These are phyloP conservation scores for Aureobasidium sp. DNA, from an alignment of 2,329 filamentous ascomycete genomes.

Conservation along the genomic window DNA sequence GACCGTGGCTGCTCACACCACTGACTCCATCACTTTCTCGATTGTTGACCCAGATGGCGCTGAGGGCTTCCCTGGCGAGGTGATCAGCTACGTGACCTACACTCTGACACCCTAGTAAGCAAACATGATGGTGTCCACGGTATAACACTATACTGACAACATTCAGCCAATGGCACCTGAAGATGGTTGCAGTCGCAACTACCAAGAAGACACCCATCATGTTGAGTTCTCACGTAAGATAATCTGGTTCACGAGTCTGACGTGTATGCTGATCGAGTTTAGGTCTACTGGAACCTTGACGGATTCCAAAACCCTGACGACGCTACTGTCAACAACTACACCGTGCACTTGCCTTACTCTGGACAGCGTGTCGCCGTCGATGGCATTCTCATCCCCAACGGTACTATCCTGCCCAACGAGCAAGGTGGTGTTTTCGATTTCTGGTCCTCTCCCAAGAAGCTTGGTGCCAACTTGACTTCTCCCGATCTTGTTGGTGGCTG, in stretches of 20 bases:
- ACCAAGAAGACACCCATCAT: constrained; percentile 76
- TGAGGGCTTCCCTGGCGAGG: constrained; percentile 71
- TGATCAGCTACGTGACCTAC: constrained; percentile 67
- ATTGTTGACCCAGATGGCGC: constrained; percentile 64
- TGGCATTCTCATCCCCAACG: constrained; percentile 39
- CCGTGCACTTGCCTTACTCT: constrained; percentile 63
- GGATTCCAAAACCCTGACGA: constrained; percentile 68
- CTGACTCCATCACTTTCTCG: constrained; percentile 63
- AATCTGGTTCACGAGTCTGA: background rate
- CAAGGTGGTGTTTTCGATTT: constrained; percentile 66
- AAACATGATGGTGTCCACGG: accelerated
- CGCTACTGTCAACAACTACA: constrained; percentile 58
- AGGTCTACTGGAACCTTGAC: constrained; percentile 78
- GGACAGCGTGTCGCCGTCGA: constrained; percentile 62
- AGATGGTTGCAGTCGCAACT: constrained; percentile 61
- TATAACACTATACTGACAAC: constrained; percentile 20
- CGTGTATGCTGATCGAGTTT: constrained; percentile 15
- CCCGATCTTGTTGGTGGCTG: constrained; percentile 63
- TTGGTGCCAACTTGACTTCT: constrained; percentile 60
- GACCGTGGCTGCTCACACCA: constrained; percentile 60
- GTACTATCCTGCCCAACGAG: constrained; percentile 59
- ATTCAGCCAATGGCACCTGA: constrained; percentile 55
- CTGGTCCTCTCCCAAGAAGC: constrained; percentile 71
- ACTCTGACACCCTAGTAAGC: constrained; percentile 44
- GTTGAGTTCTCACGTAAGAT: constrained; percentile 58